Conservation (phyloP, 805 yeast genomes). For the Candida maltosa region DNA sequence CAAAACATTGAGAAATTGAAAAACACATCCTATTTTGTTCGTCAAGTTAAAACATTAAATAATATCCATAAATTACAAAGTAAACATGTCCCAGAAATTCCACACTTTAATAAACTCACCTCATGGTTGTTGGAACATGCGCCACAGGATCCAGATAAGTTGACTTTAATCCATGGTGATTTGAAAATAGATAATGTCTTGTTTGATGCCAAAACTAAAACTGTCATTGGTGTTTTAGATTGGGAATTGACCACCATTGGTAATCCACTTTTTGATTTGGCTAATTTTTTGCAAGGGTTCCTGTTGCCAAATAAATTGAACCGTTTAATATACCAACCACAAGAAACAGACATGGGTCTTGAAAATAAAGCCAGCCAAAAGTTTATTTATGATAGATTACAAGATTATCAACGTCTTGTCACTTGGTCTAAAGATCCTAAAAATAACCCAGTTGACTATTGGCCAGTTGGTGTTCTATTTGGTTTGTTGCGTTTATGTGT, state of each 20-base stretch:
- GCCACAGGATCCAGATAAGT: conserved; percentile 45
- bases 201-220: conserved; percentile 49
- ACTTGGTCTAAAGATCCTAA: conserved; percentile 29
- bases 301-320: conserved; percentile 40
- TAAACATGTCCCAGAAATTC: conserved; percentile 44
- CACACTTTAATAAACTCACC: conserved; percentile 40
- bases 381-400: conserved; percentile 21
- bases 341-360: conserved; percentile 27
- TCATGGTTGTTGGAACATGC: conserved; percentile 40
- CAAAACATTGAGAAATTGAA: conserved; percentile 16
- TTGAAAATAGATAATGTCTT: conserved; percentile 63
- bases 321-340: conserved; percentile 21
- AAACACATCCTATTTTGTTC: conserved; percentile 41
- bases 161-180: conserved; percentile 60
- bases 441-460: conserved; percentile 42
- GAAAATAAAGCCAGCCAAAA: conserved; percentile 24
- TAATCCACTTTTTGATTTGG: conserved; percentile 60
- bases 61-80: conserved; percentile 38
- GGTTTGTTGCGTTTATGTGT: conserved; percentile 54
- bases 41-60: conserved; percentile 49
- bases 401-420: conserved; percentile 19
- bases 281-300: conserved; percentile 56
- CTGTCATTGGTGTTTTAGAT: conserved; percentile 54
- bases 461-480: conserved; percentile 55
- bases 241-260: conserved; percentile 69